Evolutionary conservation across 768 basidiomycete species (phyloP).

Genomic region (Tricholomella constricta): DNA sequence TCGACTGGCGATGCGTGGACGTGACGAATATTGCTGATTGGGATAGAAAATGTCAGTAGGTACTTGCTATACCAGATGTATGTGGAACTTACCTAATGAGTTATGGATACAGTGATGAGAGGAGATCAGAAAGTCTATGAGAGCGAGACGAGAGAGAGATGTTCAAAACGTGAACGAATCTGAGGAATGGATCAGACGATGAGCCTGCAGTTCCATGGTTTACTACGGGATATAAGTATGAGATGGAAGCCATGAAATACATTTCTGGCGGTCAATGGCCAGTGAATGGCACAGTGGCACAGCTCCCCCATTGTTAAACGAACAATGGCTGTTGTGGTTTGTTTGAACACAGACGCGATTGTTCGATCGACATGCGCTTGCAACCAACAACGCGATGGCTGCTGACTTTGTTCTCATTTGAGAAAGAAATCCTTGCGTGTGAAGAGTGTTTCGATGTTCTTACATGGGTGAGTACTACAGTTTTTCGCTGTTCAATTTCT

Average conservation of each 20-base stretch:
- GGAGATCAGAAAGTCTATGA: background rate
- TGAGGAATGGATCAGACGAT: background rate
- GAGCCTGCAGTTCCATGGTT: background rate
- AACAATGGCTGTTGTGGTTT: too few relatives aligned
- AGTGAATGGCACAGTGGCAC: background rate
- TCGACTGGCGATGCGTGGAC: slow-evolving; percentile 15
- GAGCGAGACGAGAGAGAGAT: background rate
- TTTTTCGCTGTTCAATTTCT: too few relatives aligned
- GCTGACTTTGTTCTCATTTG: too few relatives aligned
- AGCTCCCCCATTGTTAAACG: background rate
- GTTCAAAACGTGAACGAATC: background rate
- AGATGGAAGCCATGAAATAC: background rate
- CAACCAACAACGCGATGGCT: too few relatives aligned
- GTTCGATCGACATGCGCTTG: too few relatives aligned
- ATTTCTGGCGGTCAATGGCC: slow-evolving; percentile 1
- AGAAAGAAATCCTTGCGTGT: too few relatives aligned
- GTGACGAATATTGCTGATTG: background rate
- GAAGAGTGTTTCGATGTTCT: too few relatives aligned
- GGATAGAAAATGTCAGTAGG: too few relatives aligned
- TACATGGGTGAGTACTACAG: too few relatives aligned
- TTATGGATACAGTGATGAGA: background rate
- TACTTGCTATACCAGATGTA: background rate
- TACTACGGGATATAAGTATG: background rate
- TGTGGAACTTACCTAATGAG: background rate
- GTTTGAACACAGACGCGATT: too few relatives aligned